Evolutionary conservation across 1,284 basidiomycete species (phyloP).

Genomic region (Xerocomus nothofagi): DNA sequence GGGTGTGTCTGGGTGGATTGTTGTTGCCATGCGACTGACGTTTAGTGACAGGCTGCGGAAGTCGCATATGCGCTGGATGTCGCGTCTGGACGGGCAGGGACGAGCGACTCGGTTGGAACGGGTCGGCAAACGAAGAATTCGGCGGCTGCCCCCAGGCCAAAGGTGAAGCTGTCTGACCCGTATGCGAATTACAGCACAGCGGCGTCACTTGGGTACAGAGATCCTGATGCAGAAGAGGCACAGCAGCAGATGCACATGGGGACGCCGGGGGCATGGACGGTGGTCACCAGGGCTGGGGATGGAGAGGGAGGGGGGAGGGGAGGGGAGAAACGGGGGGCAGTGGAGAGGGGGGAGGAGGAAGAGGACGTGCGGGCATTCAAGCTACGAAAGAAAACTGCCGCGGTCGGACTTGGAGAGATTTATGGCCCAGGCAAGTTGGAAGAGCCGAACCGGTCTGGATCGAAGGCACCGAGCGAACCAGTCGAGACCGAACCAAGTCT

Average conservation of each 20-base stretch:
- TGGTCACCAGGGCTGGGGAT: conserved; percentile 39
- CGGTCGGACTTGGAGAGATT: conserved; percentile 61
- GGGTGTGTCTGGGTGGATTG: conserved; percentile 43
- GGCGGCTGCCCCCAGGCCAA: conserved; percentile 39
- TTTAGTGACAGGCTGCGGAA: conserved; percentile 58
- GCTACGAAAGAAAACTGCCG: conserved; percentile 58
- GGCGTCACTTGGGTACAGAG: conserved; percentile 74
- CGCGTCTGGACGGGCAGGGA: conserved; percentile 59
- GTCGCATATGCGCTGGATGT: conserved; percentile 75
- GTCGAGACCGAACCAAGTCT: conserved; percentile 8
- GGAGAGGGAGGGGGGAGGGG: not conserved
- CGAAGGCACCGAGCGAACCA: conserved; percentile 14
- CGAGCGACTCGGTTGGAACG: conserved; percentile 14
- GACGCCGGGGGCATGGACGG: conserved; percentile 81
- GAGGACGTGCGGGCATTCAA: conserved; percentile 66
- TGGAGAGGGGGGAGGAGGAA: conserved; percentile 20
- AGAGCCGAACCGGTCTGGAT: conserved; percentile 1
- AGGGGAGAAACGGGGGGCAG: conserved; percentile 16
- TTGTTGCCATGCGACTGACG: not conserved
- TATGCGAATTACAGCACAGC: conserved; percentile 88
- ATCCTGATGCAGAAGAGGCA: conserved; percentile 71
- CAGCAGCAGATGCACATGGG: conserved; percentile 65
- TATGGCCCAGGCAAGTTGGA: conserved; percentile 73
- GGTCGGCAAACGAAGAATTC: conserved; percentile 15
- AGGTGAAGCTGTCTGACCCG: conserved; percentile 64